Conservation (phyloP, 2,329 filamentous ascomycete species). For the Graphilbum fragrans region DNA sequence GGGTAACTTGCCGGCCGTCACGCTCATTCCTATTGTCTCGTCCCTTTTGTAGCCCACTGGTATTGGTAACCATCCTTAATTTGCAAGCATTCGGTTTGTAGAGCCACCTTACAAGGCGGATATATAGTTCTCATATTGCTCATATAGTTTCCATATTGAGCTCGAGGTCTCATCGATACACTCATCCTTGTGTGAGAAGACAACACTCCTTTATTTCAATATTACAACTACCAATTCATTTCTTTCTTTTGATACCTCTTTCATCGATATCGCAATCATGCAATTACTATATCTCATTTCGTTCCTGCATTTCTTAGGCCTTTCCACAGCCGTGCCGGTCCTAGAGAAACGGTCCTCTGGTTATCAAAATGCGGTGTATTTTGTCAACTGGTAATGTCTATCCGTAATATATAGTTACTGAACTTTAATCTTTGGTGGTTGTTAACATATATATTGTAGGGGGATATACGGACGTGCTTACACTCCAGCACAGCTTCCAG, state of each 20-base stretch:
- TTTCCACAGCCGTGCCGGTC: not conserved
- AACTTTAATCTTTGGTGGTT: not conserved
- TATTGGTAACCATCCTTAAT: no score
- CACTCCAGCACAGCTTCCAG: slow-evolving; percentile 58
- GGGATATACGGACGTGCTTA: slow-evolving; percentile 65
- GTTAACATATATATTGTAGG: slow-evolving; percentile 22
- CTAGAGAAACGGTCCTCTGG: slow-evolving; percentile 8
- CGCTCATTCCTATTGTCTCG: no score
- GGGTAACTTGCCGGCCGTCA: no score
- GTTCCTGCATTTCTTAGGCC: not conserved
- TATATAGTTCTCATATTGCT: no score
- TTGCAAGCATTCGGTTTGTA: no score
- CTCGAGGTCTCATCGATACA: not conserved
- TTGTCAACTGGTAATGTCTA: slow-evolving; percentile 32
- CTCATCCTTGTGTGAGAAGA: not conserved
- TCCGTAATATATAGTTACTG: not conserved
- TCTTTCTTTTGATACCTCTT: not conserved
- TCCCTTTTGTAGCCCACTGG: no score
- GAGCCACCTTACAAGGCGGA: no score
- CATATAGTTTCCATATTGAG: not conserved
- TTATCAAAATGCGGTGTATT: slow-evolving; percentile 34
- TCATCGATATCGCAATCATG: not conserved
- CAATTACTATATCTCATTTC: not conserved
- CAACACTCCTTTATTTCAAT: not conserved
- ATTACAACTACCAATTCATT: not conserved